Evolutionary conservation across 2,329 filamentous ascomycete genomes (phyloP).

Genomic region (Mycocentrospora acerina): DNA sequence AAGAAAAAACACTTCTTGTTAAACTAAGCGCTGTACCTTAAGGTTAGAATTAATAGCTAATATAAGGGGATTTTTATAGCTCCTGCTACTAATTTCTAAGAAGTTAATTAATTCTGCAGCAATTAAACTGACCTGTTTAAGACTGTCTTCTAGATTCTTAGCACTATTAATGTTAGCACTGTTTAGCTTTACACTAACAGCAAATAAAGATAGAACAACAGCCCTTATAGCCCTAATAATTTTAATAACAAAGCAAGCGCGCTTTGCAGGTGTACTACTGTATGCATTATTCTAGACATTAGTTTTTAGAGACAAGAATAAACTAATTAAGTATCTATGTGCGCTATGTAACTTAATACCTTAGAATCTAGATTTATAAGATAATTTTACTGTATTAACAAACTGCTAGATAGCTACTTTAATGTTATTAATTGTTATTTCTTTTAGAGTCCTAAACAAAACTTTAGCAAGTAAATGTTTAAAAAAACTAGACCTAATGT

Average conservation of each 20-base stretch:
- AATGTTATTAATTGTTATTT: constrained; percentile 57
- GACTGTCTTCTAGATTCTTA: constrained; percentile 49
- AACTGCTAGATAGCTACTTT: constrained; percentile 57
- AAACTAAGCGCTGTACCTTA: constrained; percentile 45
- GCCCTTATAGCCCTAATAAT: constrained; percentile 48
- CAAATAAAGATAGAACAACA: constrained; percentile 46
- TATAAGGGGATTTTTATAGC: constrained; percentile 14
- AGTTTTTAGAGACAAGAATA: constrained; percentile 45
- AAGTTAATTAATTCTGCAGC: constrained; percentile 61
- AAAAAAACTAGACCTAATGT: constrained; percentile 30
- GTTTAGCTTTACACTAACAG: constrained; percentile 55
- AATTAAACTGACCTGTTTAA: constrained; percentile 60
- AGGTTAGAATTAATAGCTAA: constrained; percentile 6
- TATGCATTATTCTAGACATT: constrained; percentile 53
- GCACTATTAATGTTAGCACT: constrained; percentile 50
- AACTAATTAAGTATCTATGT: constrained; percentile 53
- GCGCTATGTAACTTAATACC: constrained; percentile 57
- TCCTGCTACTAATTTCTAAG: constrained; percentile 67
- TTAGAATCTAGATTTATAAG: constrained; percentile 53
- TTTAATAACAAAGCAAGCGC: constrained; percentile 49
- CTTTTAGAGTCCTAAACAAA: constrained; percentile 49
- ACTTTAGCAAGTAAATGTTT: constrained; percentile 47
- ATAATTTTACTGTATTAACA: constrained; percentile 57
- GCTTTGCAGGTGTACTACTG: constrained; percentile 50
- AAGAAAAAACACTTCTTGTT: constrained; percentile 68